These are phyloP conservation scores for Nothophaeocryptopus gaeumannii DNA, from an alignment of 2,329 filamentous ascomycete species.

Conservation along the genomic window DNA sequence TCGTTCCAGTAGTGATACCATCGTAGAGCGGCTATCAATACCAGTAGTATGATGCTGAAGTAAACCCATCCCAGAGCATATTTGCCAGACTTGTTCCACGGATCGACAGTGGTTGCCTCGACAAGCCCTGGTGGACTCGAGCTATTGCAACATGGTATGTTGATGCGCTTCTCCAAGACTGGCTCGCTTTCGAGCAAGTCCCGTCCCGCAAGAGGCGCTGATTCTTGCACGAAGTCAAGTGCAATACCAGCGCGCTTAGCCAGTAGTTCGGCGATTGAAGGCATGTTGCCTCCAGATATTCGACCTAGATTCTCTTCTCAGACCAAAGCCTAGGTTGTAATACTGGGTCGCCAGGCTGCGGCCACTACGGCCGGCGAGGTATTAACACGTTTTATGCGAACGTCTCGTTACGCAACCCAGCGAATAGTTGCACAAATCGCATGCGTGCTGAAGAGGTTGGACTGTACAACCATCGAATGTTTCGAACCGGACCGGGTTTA, in stretches of 20 bases:
- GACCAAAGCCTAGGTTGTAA: too few species aligned
- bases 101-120: constrained; percentile 62
- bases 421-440: background rate
- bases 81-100: constrained; percentile 78
- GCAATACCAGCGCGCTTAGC: constrained; percentile 29
- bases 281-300: constrained; percentile 22
- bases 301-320: too few species aligned
- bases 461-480: constrained; percentile 4
- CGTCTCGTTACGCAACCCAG: background rate
- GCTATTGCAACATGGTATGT: constrained; percentile 54
- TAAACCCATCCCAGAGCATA: constrained; percentile 88
- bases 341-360: too few species aligned
- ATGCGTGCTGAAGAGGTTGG: background rate
- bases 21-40: constrained; percentile 64
- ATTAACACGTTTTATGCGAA: background rate
- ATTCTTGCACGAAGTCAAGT: constrained; percentile 19
- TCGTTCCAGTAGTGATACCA: constrained; percentile 90
- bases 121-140: constrained; percentile 55
- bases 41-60: constrained; percentile 72
- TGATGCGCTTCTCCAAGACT: constrained; percentile 45
- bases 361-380: background rate
- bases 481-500: background rate
- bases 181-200: constrained; percentile 11
- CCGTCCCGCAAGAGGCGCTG: constrained; percentile 2
- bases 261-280: constrained; percentile 29